Base-by-base conservation (phyloP, 2,329 filamentous ascomycete genomes). In the Albophoma yamanashiensis region DNA sequence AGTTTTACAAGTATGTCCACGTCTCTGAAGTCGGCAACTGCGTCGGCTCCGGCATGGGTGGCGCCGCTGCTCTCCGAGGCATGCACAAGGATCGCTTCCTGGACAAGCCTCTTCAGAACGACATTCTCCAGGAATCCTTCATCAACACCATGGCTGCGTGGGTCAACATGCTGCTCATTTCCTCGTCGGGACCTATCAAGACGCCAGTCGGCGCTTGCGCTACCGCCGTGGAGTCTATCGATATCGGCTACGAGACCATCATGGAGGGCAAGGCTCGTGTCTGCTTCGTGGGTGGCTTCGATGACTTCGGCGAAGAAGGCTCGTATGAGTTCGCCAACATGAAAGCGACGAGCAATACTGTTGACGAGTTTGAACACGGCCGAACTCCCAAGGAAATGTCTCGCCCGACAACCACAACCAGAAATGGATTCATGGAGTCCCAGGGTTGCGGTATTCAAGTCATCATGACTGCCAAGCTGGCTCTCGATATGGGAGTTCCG, bases 261-360 rank as follows among this genome's bases (percentile, higher is more conserved):
- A 87, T 97, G 69, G 93, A 97, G 75, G 94, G 94, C 77, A 99
- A 99, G 82, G 94, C 95, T 62, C 90, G 92, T 58, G 86, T 99
- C 70, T 97, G 93, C 82, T 89, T 99, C 66, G 95, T 99, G 62
- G 94, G 94, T 84, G 94, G 94, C 67, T 97, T 99, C 71, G 94
- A 99, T 79, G 95, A 99, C 78, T 97, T 99, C 80, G 92, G 95
- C 70, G 94, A 99, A 78, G 94, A 99, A 78, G 95, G 94, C 58
- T 99, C 94, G 1, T 99, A 97, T 71, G 94, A 99, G 76, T 99
- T 99, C 74, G 94, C 94, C 81, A 99, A 99, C 82, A 99, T 99
- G 94, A 96, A 96, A 78, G 94, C 94, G 62, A 99, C 94, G 60
- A 97, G 92, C 83, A 99, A 97, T 72, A 92, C 93, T 34, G 89